phyloP scores from a whole-genome alignment of 345 rosid species.

The Eucalyptus fibrosa region DNA sequence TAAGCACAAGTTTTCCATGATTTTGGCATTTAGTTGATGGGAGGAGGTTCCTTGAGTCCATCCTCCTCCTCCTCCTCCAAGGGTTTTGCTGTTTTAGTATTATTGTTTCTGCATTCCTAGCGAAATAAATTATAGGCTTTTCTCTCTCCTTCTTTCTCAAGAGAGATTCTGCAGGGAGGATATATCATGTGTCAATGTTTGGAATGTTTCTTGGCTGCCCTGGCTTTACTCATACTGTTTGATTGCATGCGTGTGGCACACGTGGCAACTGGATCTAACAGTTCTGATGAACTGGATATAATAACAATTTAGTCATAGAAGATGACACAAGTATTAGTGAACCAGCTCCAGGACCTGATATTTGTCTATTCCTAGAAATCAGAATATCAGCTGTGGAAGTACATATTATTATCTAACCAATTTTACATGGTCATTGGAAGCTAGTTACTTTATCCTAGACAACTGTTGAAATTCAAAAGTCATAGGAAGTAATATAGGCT shows the following conservation, averaged over 20 bases:
- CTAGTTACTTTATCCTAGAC: not conserved
- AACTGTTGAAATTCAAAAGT: not conserved
- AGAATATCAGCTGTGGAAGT: not conserved
- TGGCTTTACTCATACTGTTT: not conserved
- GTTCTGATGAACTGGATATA: not conserved
- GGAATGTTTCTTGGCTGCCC: not conserved
- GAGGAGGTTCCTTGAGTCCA: not conserved
- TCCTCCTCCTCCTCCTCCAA: not conserved
- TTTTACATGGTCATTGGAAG: not conserved
- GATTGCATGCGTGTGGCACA: not conserved
- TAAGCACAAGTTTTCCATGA: not conserved
- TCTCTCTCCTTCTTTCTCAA: not conserved
- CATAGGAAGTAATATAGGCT: not conserved
- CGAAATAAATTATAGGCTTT: not conserved
- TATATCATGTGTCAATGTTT: not conserved
- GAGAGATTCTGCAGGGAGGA: not conserved
- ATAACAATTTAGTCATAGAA: not conserved
- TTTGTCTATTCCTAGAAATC: not conserved
- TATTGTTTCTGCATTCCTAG: not conserved
- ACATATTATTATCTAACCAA: not conserved
- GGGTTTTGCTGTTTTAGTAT: not conserved
- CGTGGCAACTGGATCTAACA: not conserved
- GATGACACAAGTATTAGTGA: not conserved
- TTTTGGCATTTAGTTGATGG: not conserved
- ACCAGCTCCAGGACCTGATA: not conserved